A percentile compares a stretch with the other conserved stretches of the same genome.
Evolutionary conservation across 2,329 filamentous ascomycete genomes (phyloP).

Genomic region (Samsoniella hepiali): DNA sequence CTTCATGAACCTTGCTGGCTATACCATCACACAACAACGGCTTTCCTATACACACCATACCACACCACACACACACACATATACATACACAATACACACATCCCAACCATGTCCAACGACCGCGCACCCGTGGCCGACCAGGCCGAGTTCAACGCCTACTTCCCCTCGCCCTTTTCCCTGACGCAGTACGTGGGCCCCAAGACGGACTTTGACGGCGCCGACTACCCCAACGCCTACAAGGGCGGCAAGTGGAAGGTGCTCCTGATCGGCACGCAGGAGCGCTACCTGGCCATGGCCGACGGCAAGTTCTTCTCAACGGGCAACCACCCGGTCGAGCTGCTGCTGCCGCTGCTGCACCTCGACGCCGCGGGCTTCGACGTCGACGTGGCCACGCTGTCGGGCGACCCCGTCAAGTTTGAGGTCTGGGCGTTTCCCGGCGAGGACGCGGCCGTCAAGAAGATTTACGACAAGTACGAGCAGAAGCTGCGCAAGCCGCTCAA

Average conservation of each 20-base stretch:
- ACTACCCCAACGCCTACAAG: constrained; percentile 23
- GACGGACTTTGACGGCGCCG: constrained; percentile 23
- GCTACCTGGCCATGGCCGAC: constrained; percentile 24
- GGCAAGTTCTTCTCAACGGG: constrained; percentile 25
- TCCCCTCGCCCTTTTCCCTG: constrained; percentile 24
- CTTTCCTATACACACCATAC: background rate
- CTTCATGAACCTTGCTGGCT: too few relatives aligned
- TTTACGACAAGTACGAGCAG: constrained; percentile 26
- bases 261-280: constrained; percentile 24
- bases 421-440: constrained; percentile 27
- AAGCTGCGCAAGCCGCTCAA: constrained; percentile 23
- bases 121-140: constrained; percentile 22
- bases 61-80: background rate
- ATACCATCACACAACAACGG: background rate
- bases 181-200: constrained; percentile 22
- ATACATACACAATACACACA: background rate
- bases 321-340: constrained; percentile 24
- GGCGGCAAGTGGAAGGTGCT: constrained; percentile 24
- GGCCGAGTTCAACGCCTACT: constrained; percentile 25
- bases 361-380: constrained; percentile 24
- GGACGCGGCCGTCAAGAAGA: constrained; percentile 24
- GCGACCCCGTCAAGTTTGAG: constrained; percentile 25
- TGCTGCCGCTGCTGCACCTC: constrained; percentile 24
- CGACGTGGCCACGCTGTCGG: constrained; percentile 23
- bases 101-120: constrained; percentile 14